Evolutionary conservation across 2,329 filamentous ascomycete species (phyloP).

Genomic region (Salinomyces thailandicus): DNA sequence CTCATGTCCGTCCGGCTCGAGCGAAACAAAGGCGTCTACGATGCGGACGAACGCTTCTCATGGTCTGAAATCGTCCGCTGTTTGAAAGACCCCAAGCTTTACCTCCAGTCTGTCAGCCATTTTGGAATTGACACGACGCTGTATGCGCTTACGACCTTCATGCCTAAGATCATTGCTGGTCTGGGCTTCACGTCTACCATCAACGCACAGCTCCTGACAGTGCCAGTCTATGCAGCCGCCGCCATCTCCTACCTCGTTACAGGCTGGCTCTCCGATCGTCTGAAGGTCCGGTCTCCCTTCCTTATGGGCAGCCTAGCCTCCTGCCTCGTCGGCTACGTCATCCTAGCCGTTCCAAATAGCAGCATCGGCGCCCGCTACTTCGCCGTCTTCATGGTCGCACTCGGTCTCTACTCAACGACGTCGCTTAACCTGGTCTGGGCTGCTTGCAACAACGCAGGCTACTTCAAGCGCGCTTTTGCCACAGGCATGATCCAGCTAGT

Average conservation of each 20-base stretch:
- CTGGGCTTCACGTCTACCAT: conserved; percentile 31
- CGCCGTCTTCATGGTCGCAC: conserved; percentile 2
- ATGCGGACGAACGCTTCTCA: conserved; percentile 1
- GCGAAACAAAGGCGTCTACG: conserved; percentile 2
- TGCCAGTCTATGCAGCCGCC: conserved; percentile 30
- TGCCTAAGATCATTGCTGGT: conserved; percentile 39
- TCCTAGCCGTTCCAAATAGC: not conserved
- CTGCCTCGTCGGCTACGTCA: conserved; percentile 3
- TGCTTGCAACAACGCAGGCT: conserved; percentile 3
- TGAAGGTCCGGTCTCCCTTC: conserved; percentile 2
- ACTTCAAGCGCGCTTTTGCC: conserved; percentile 4
- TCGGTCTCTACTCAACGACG: conserved; percentile 1
- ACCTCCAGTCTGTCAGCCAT: conserved; percentile 1
- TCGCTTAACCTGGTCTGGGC: conserved; percentile 3
- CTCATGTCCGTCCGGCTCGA: not conserved
- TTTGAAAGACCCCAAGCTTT: conserved; percentile 2
- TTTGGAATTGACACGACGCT: conserved; percentile 4
- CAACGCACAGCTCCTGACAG: conserved; percentile 33
- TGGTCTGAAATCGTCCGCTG: conserved; percentile 2
- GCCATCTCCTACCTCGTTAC: conserved; percentile 3
- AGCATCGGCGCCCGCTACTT: conserved; percentile 2
- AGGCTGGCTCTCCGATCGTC: conserved; percentile 1
- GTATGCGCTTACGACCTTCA: conserved; percentile 3
- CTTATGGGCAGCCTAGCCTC: not conserved
- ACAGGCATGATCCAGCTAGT: conserved; percentile 2